phyloP scores from a whole-genome alignment of 75 land plant genomes.

The Isoetes taiwanensis region DNA sequence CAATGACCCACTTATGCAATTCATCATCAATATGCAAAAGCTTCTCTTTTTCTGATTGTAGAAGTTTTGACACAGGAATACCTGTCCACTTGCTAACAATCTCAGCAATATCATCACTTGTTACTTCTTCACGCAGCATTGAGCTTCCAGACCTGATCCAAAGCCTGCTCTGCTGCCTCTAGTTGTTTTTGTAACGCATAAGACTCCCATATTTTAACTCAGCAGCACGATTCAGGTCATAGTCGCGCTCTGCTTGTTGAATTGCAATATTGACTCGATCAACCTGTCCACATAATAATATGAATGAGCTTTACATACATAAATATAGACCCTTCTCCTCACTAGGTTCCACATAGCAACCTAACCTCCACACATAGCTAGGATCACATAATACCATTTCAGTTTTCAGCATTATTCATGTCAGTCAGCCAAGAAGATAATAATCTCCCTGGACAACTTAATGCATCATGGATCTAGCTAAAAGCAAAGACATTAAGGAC shows the following conservation, averaged over 20 bases:
- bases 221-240: conserved; percentile 80
- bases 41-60: conserved; percentile 82
- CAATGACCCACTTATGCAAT: conserved; percentile 81
- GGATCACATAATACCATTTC: too few relatives aligned
- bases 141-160: conserved; percentile 61
- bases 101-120: conserved; percentile 77
- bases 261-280: conserved; percentile 80
- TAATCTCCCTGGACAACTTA: too few relatives aligned
- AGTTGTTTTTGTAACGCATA: conserved; percentile 53
- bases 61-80: conserved; percentile 76
- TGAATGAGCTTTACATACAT: background rate
- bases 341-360: too few relatives aligned
- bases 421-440: too few relatives aligned
- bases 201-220: conserved; percentile 88
- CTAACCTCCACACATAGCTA: too few relatives aligned
- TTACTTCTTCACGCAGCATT: conserved; percentile 83
- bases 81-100: conserved; percentile 96
- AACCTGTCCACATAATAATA: conserved; percentile 28
- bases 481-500: too few relatives aligned
- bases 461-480: too few relatives aligned
- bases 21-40: conserved; percentile 69
- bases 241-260: conserved; percentile 83
- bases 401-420: too few relatives aligned
- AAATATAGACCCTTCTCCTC: too few relatives aligned
- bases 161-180: conserved; percentile 65